Evolutionary conservation across 495 filamentous ascomycete genomes (phyloP), one percentile per base, ranked within the genome.

Genomic region (Lasiosphaeria hispida): DNA sequence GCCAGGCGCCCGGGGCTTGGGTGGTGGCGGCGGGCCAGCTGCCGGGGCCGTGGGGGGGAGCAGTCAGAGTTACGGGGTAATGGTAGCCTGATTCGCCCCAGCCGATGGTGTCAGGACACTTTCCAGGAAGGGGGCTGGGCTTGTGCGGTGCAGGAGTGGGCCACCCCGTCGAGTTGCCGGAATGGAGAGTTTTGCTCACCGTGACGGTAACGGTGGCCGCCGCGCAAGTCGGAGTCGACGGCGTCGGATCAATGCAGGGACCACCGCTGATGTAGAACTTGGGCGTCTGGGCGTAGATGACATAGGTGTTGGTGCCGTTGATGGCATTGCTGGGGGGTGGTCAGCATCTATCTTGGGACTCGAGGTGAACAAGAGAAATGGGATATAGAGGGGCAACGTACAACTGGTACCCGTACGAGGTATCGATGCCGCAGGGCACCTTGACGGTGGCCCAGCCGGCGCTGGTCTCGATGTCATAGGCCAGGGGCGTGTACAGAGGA

Each of bases 291-390:
- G 77, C 71, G 59, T 79, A 73, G 67, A 79, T 77, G 51, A 77
- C 70, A 58, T 75, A 79, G 64, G 73, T 68, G 62, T 79, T 79
- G 60, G 75, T 75, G 61, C 75, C 77, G 69, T 78, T 77, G 64
- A 78, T 77, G 57, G 69, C 73, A 61, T 75, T 78, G 70, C 69
- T 70, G 41, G 9, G 13, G n/a, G 19, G 18, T 33, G 23, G 38
- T 5, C 33, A 7, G 10, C 17, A 34, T 6, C 10, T 7, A 7
- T 40, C 14, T 40, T 38, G 15, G 17, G 4, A 10, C 14, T 15
- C 2, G 7, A n/a, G 18, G 33, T 1, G 6, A 36, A 11, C 34
- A 39, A 15, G 19, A 44, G 8, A 9, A 36, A 10, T 9, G 11
- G 35, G 36, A 5, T n/a, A n/a, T n/a, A n/a, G 17, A 11, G 0